These are phyloP conservation scores for Zelonia costaricensis DNA, from an alignment of 208 protist species.

Conservation along the genomic window DNA sequence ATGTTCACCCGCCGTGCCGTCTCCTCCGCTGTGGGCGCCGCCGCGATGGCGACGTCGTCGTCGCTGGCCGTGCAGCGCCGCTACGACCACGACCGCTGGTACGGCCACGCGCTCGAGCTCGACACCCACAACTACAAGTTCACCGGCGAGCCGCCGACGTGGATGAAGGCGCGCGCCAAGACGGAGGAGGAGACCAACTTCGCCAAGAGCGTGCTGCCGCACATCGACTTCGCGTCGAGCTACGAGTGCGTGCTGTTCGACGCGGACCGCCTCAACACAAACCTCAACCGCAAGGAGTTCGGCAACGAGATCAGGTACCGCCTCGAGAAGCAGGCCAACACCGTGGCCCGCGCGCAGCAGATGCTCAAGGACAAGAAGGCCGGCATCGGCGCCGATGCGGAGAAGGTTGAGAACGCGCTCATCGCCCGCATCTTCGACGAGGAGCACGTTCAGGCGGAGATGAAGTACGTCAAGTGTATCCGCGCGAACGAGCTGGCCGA, in stretches of 20 bases:
- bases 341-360: constrained; percentile 83
- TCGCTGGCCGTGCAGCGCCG: constrained; percentile 58
- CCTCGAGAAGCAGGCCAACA: constrained; percentile 88
- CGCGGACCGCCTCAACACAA: constrained; percentile 74
- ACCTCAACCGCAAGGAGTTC: constrained; percentile 89
- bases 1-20: constrained; percentile 70
- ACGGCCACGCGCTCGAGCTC: constrained; percentile 82
- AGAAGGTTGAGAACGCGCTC: constrained; percentile 70
- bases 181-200: constrained; percentile 84
- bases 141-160: constrained; percentile 72
- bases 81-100: constrained; percentile 87
- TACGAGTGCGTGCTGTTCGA: constrained; percentile 87
- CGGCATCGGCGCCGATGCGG: constrained; percentile 28
- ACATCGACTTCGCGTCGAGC: constrained; percentile 83
- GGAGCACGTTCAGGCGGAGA: constrained; percentile 89
- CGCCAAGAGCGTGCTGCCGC: constrained; percentile 70
- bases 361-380: constrained; percentile 67
- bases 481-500: constrained; percentile 87
- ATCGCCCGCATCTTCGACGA: constrained; percentile 88
- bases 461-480: constrained; percentile 92
- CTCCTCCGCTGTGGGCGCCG: constrained; percentile 37
- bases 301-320: constrained; percentile 84
- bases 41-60: constrained; percentile 24
- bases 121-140: constrained; percentile 89
- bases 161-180: constrained; percentile 71